Evolutionary conservation across 768 basidiomycete species (phyloP).

Genomic region (Trametes maxima): DNA sequence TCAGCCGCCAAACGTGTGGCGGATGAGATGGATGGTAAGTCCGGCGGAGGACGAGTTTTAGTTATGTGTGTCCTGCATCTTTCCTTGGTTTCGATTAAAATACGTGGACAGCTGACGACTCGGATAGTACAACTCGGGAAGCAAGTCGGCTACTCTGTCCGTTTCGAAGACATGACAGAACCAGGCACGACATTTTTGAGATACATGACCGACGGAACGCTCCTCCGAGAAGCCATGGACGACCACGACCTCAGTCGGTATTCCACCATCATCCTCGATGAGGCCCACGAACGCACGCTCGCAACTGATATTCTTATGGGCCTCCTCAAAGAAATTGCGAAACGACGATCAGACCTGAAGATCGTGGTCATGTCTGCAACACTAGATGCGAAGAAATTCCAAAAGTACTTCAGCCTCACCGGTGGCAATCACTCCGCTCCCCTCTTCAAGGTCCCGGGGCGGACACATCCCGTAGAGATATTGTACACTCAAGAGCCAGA

Average conservation of each 20-base stretch:
- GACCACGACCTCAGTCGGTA: slow-evolving; percentile 88
- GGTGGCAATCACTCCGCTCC: slow-evolving; percentile 26
- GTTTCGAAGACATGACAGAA: slow-evolving; percentile 97
- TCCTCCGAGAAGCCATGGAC: slow-evolving; percentile 96
- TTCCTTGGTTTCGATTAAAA: background rate
- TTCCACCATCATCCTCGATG: slow-evolving; percentile 97
- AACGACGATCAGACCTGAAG: slow-evolving; percentile 85
- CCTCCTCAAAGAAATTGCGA: slow-evolving; percentile 82
- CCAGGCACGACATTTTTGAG: slow-evolving; percentile 91
- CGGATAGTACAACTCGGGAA: slow-evolving; percentile 82
- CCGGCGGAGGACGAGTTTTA: background rate
- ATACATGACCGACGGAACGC: slow-evolving; percentile 99
- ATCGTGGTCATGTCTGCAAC: slow-evolving; percentile 99
- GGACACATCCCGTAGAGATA: slow-evolving; percentile 89
- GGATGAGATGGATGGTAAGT: slow-evolving; percentile 96
- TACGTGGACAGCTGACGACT: no score
- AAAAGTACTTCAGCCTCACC: slow-evolving; percentile 77
- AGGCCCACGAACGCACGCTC: slow-evolving; percentile 97
- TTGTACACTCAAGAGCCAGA: slow-evolving; percentile 93
- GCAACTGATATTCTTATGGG: slow-evolving; percentile 99
- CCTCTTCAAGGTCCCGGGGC: slow-evolving; percentile 33
- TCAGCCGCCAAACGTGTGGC: slow-evolving; percentile 97
- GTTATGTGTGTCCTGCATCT: background rate
- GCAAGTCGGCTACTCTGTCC: slow-evolving; percentile 96
- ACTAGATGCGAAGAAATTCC: slow-evolving; percentile 94